These are phyloP conservation scores for Haplosporangium sp. DNA, from an alignment of 371 early-diverging fungal genomes.

Conservation along the genomic window DNA sequence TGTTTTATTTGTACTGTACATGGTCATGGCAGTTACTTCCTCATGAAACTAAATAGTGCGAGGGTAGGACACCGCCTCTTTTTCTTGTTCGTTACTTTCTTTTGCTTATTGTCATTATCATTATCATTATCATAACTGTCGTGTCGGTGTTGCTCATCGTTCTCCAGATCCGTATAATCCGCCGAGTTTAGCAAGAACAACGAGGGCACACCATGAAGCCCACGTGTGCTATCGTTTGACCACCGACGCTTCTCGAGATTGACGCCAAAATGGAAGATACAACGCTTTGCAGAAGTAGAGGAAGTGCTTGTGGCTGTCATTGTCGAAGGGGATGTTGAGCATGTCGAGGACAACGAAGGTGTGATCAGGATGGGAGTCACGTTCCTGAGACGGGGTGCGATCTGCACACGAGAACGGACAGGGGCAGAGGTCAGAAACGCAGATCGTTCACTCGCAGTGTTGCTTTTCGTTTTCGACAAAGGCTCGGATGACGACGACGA, in stretches of 20 bases:
- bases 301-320: constrained; percentile 1
- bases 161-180: constrained; percentile 6
- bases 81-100: constrained; percentile 4
- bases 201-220: constrained; percentile 1
- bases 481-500: too few relatives aligned
- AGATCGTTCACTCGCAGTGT: constrained; percentile 14
- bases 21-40: constrained; percentile 3
- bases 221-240: constrained; percentile 32
- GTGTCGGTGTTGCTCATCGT: constrained; percentile 4
- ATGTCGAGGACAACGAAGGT: background rate
- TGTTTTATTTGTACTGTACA: background rate
- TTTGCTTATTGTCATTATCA: constrained; percentile 1
- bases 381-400: constrained; percentile 9
- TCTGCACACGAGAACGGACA: constrained; percentile 12
- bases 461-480: background rate
- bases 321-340: background rate
- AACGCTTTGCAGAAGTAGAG: background rate
- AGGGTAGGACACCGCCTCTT: constrained; percentile 19
- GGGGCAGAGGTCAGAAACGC: constrained; percentile 41
- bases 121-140: background rate
- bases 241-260: constrained; percentile 25
- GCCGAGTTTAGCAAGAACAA: background rate
- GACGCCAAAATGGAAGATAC: background rate
- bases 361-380: constrained; percentile 3
- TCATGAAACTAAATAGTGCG: constrained; percentile 21